These are phyloP conservation scores for Mycosarcoma mackinlayi DNA, from an alignment of 1,284 basidiomycete species.

Conservation along the genomic window DNA sequence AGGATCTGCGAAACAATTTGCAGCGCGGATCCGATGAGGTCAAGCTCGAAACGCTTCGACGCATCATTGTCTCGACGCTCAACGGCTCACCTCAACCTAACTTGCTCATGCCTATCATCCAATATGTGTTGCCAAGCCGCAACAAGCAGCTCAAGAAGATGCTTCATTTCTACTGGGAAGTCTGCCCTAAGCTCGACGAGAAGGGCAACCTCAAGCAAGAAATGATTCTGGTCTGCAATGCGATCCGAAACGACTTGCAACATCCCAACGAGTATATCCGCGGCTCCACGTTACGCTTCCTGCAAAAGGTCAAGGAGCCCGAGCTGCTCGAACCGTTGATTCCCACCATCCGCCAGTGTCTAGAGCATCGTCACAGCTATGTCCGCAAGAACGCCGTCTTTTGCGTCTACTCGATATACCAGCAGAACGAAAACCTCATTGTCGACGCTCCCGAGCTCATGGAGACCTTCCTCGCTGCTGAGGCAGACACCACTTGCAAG, in stretches of 20 bases:
- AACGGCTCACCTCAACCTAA: constrained; percentile 92
- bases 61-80: constrained; percentile 93
- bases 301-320: constrained; percentile 93
- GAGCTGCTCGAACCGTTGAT: constrained; percentile 96
- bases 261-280: constrained; percentile 99
- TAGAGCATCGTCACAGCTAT: constrained; percentile 98
- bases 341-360: constrained; percentile 89
- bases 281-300: constrained; percentile 93
- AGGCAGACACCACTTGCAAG: constrained; percentile 91
- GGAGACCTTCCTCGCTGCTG: constrained; percentile 93
- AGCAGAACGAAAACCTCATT: constrained; percentile 83
- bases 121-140: constrained; percentile 93
- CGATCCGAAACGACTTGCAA: constrained; percentile 98
- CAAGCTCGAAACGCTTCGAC: constrained; percentile 95
- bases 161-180: constrained; percentile 98
- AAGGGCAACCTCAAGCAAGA: constrained; percentile 98
- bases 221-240: constrained; percentile 99
- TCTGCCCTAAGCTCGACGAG: constrained; percentile 98
- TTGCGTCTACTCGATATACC: constrained; percentile 92
- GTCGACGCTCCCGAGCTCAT: constrained; percentile 97
- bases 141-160: constrained; percentile 99
- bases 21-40: constrained; percentile 98
- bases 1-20: constrained; percentile 83
- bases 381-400: constrained; percentile 99
- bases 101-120: constrained; percentile 97